These are phyloP conservation scores for Colletotrichum sansevieriae DNA, from an alignment of 2,329 filamentous ascomycete species.

Conservation along the genomic window DNA sequence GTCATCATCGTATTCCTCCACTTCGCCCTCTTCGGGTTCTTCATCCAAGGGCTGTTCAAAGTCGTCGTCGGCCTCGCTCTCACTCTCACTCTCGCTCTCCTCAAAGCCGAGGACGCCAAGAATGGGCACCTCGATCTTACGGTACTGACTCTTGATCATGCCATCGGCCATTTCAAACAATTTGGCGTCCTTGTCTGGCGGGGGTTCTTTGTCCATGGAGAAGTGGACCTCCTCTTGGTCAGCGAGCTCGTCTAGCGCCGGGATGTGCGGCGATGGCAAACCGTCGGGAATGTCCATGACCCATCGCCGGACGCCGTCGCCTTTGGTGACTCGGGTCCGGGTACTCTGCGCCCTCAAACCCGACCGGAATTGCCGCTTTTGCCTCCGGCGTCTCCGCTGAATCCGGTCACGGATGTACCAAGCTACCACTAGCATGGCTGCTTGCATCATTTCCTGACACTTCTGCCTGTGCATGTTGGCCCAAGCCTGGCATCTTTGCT, in stretches of 20 bases:
- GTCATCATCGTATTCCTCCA: slow-evolving; percentile 46
- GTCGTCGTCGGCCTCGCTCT: slow-evolving; percentile 45
- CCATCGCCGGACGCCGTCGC: slow-evolving; percentile 59
- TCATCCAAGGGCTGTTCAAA: slow-evolving; percentile 46
- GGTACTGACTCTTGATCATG: slow-evolving; percentile 62
- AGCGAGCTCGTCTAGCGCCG: slow-evolving; percentile 45
- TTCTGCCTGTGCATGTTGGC: slow-evolving; percentile 60
- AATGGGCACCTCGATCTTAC: slow-evolving; percentile 60
- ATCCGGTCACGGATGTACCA: slow-evolving; percentile 65
- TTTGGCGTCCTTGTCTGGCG: slow-evolving; percentile 57
- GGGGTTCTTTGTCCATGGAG: slow-evolving; percentile 55
- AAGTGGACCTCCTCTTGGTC: slow-evolving; percentile 58
- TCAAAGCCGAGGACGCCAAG: slow-evolving; percentile 60
- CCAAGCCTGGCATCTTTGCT: slow-evolving; percentile 63
- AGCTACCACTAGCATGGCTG: slow-evolving; percentile 62
- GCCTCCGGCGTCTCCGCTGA: slow-evolving; percentile 55
- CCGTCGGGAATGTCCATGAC: slow-evolving; percentile 56
- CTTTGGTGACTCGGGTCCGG: slow-evolving; percentile 53
- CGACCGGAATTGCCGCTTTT: slow-evolving; percentile 57
- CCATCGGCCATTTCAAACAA: slow-evolving; percentile 60
- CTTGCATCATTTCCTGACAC: slow-evolving; percentile 63
- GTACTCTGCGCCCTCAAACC: slow-evolving; percentile 53
- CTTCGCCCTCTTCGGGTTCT: slow-evolving; percentile 47
- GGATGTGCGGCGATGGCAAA: slow-evolving; percentile 49
- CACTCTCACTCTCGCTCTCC: slow-evolving; percentile 57